These are phyloP conservation scores for Diospyros kaki DNA, from an alignment of 148 eudicot species.

Conservation along the genomic window DNA sequence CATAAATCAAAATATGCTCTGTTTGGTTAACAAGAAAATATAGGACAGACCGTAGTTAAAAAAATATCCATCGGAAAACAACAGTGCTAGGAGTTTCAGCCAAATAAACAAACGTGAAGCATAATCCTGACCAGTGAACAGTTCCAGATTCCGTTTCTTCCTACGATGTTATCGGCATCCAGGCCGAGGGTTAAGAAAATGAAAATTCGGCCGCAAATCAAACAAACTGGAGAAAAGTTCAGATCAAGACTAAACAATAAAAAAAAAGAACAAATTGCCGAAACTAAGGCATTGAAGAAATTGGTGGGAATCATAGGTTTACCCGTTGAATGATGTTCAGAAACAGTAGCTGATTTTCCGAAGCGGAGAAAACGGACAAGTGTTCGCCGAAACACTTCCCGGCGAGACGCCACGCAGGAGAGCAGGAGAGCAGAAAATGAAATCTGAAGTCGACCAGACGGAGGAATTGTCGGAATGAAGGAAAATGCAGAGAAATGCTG, in stretches of 20 bases:
- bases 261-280: background rate
- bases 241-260: background rate
- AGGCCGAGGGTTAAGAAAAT: background rate
- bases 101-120: background rate
- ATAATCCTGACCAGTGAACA: background rate
- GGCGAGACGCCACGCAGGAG: background rate
- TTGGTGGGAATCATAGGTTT: background rate
- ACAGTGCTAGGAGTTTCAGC: background rate
- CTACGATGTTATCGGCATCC: constrained; percentile 7
- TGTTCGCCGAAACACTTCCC: no score
- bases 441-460: background rate
- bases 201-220: no score
- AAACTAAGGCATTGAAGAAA: background rate
- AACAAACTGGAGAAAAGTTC: no score
- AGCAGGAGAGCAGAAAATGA: background rate
- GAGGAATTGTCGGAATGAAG: no score
- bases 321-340: background rate
- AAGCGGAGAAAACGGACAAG: background rate
- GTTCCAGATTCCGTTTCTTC: background rate
- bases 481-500: no score
- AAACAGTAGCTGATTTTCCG: background rate
- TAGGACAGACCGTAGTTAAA: background rate
- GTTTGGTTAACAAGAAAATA: background rate
- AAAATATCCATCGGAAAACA: background rate
- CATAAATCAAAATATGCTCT: background rate